phyloP scores from a whole-genome alignment of 805 yeast species.

The Lachancea mirantina region DNA sequence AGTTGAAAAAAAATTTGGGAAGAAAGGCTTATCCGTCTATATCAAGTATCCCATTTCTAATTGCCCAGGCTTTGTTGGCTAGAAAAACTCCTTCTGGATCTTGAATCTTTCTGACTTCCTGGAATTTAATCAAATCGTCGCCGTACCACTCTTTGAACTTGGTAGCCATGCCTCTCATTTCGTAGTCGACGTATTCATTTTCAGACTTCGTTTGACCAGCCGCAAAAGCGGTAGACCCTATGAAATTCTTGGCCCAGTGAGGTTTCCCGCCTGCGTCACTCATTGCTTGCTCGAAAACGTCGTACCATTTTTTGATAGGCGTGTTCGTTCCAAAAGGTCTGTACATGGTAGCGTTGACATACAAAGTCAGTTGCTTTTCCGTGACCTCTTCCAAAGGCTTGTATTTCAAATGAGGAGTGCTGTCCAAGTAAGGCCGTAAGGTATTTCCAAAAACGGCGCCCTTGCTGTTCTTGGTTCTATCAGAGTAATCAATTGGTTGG shows the following conservation, averaged over 20 bases:
- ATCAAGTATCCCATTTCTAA: constrained; percentile 64
- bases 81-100: constrained; percentile 83
- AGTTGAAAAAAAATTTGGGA: too few species aligned
- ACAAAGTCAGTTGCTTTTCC: constrained; percentile 74
- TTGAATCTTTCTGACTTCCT: constrained; percentile 52
- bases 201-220: constrained; percentile 30
- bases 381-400: constrained; percentile 40
- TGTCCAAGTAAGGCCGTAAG: constrained; percentile 73
- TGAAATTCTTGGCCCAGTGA: constrained; percentile 96
- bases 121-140: constrained; percentile 53
- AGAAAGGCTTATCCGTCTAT: too few species aligned
- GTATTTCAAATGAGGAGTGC: constrained; percentile 62
- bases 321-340: constrained; percentile 81
- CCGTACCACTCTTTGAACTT: constrained; percentile 77
- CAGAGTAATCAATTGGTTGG: constrained; percentile 40
- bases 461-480: constrained; percentile 45
- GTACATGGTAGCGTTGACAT: constrained; percentile 90
- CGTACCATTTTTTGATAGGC: constrained; percentile 73
- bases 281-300: constrained; percentile 72
- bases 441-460: constrained; percentile 86
- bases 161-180: constrained; percentile 73
- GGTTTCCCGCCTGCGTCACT: constrained; percentile 83
- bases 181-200: constrained; percentile 45
- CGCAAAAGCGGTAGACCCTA: constrained; percentile 45
- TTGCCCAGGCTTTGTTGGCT: constrained; percentile 72